phyloP scores from a whole-genome alignment of 2,329 filamentous ascomycete genomes.

The Septoria petroselini region DNA sequence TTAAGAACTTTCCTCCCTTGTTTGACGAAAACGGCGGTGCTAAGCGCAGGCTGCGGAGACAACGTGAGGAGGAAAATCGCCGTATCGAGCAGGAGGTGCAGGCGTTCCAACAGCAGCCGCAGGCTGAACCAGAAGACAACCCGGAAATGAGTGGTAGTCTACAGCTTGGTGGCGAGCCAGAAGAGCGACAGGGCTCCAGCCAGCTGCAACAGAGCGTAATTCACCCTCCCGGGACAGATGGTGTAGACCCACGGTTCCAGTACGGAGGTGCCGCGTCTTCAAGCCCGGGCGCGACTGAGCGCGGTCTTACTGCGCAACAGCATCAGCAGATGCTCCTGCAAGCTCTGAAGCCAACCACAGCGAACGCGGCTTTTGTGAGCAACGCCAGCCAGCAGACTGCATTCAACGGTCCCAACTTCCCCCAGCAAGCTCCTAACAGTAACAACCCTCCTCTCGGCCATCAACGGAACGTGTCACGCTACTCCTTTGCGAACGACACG shows the following conservation, averaged over 20 bases:
- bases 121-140: conserved; percentile 64
- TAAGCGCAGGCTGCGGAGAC: conserved; percentile 68
- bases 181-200: conserved; percentile 61
- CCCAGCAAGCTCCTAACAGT: conserved; percentile 19
- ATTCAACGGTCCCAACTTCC: conserved; percentile 40
- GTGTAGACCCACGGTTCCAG: conserved; percentile 34
- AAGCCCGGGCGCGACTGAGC: conserved; percentile 60
- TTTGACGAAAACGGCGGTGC: conserved; percentile 80
- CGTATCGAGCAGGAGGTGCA: conserved; percentile 53
- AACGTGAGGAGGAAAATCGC: conserved; percentile 60
- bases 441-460: conserved; percentile 53
- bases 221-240: conserved; percentile 59
- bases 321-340: conserved; percentile 66
- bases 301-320: conserved; percentile 77
- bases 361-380: conserved; percentile 46
- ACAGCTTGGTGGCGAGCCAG: conserved; percentile 87
- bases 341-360: conserved; percentile 47
- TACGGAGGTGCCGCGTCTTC: conserved; percentile 43
- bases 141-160: conserved; percentile 75
- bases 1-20: conserved; percentile 66
- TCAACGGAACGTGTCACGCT: conserved; percentile 78
- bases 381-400: conserved; percentile 46
- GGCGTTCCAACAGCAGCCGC: conserved; percentile 48
- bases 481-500: conserved; percentile 77
- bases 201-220: conserved; percentile 60